phyloP scores from a whole-genome alignment of 2,329 filamentous ascomycete species.

The Alternaria dauci region DNA sequence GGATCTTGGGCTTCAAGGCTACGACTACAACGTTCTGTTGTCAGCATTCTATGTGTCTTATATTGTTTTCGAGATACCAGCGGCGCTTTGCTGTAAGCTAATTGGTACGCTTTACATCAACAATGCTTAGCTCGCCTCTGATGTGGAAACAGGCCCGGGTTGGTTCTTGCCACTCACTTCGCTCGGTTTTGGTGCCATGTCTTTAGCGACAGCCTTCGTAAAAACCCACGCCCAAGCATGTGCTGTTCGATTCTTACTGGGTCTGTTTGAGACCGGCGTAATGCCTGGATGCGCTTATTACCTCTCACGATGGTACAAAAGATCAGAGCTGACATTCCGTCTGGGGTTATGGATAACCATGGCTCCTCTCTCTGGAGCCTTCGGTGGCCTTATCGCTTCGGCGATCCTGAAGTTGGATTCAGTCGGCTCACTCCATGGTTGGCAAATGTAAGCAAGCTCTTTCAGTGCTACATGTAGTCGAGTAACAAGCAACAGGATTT shows the following conservation, averaged over 20 bases:
- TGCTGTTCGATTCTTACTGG: conserved; percentile 70
- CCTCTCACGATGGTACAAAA: conserved; percentile 73
- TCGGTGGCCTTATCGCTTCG: conserved; percentile 68
- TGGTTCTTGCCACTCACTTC: conserved; percentile 72
- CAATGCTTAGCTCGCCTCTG: background rate
- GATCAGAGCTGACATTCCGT: conserved; percentile 70
- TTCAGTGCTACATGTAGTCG: background rate
- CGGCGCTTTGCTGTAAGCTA: conserved; percentile 72
- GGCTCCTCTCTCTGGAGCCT: conserved; percentile 72
- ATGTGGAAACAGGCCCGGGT: conserved; percentile 59
- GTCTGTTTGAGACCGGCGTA: conserved; percentile 73
- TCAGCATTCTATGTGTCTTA: conserved; percentile 76
- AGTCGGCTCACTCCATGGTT: conserved; percentile 63
- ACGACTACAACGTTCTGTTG: conserved; percentile 73
- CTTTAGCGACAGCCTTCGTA: conserved; percentile 70
- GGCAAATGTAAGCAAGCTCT: conserved; percentile 61
- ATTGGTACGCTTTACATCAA: conserved; percentile 52
- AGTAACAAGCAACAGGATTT: conserved; percentile 55
- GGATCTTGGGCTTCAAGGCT: conserved; percentile 65
- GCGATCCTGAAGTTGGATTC: conserved; percentile 67
- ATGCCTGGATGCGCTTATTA: conserved; percentile 77
- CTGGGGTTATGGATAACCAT: conserved; percentile 72
- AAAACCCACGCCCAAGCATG: conserved; percentile 59
- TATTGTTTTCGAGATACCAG: conserved; percentile 74
- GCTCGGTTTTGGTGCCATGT: conserved; percentile 67